These are phyloP conservation scores for Pelargonium citronellum DNA, from an alignment of 441 rosid genomes.

Conservation along the genomic window DNA sequence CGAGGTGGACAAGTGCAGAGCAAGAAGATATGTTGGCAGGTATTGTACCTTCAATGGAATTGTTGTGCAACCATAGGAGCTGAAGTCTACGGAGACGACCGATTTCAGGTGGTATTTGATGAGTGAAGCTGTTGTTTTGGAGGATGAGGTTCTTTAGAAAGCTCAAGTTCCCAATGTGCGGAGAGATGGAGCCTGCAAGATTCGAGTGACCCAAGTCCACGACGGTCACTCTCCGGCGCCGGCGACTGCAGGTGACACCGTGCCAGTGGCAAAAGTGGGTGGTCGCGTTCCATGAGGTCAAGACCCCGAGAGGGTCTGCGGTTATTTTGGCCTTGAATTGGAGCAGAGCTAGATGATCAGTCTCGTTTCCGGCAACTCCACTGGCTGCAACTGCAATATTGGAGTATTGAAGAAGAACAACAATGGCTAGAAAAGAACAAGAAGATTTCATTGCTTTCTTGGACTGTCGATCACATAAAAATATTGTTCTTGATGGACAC, in stretches of 20 bases:
- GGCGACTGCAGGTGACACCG: constrained; percentile 1
- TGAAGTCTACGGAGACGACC: too few relatives aligned
- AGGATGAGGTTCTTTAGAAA: not conserved
- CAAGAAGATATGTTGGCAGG: too few relatives aligned
- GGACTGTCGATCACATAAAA: too few relatives aligned
- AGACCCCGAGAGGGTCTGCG: not conserved
- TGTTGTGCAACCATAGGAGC: too few relatives aligned
- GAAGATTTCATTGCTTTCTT: too few relatives aligned
- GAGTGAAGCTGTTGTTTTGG: too few relatives aligned
- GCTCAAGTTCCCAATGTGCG: constrained; percentile 23
- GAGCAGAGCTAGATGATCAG: not conserved
- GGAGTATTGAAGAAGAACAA: too few relatives aligned
- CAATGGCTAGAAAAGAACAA: too few relatives aligned
- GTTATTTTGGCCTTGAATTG: not conserved
- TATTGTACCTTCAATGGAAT: too few relatives aligned
- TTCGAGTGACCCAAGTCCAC: not conserved
- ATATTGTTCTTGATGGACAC: too few relatives aligned
- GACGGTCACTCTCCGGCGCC: constrained; percentile 11
- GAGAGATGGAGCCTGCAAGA: constrained; percentile 17
- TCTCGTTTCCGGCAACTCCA: constrained; percentile 4
- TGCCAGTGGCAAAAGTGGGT: constrained; percentile 18
- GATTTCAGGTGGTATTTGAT: too few relatives aligned
- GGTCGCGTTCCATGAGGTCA: constrained; percentile 11
- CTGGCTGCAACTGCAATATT: too few relatives aligned
- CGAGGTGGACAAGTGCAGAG: not conserved